These are phyloP conservation scores for Herpotrichia juniperi DNA, from an alignment of 2,329 filamentous ascomycete genomes.

Conservation along the genomic window DNA sequence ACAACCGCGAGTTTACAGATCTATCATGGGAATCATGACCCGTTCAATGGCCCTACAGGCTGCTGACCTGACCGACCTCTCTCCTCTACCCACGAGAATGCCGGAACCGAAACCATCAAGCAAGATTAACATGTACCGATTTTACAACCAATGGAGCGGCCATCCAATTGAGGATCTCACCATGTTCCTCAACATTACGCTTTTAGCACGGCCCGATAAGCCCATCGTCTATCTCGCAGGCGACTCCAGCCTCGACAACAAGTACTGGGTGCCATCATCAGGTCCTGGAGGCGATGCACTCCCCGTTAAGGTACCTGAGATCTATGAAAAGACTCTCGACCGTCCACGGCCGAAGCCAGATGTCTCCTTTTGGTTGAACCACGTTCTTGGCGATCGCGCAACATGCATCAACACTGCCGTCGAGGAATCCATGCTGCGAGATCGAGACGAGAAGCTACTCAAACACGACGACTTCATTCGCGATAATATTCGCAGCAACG, in stretches of 20 bases:
- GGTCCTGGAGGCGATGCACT: slow-evolving; percentile 16
- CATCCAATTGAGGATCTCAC: slow-evolving; percentile 39
- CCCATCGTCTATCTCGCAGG: slow-evolving; percentile 46
- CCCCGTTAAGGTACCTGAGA: slow-evolving; percentile 25
- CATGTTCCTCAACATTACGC: slow-evolving; percentile 29
- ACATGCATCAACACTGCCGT: slow-evolving; percentile 45
- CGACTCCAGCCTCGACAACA: slow-evolving; percentile 49
- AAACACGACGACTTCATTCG: slow-evolving; percentile 43
- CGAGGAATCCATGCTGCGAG: slow-evolving; percentile 41
- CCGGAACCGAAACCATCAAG: neutral
- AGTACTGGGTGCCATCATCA: slow-evolving; percentile 38
- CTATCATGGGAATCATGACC: no score
- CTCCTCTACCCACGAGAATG: no score
- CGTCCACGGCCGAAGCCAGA: slow-evolving; percentile 36
- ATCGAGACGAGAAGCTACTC: slow-evolving; percentile 34
- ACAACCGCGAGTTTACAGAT: no score
- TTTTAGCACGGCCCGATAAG: slow-evolving; percentile 25
- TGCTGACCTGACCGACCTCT: no score
- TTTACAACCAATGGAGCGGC: slow-evolving; percentile 44
- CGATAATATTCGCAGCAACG: slow-evolving; percentile 35
- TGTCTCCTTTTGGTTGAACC: slow-evolving; percentile 47
- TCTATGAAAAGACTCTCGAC: slow-evolving; percentile 34
- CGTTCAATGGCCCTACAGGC: no score
- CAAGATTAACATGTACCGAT: slow-evolving; percentile 32
- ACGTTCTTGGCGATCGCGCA: slow-evolving; percentile 33